These are phyloP conservation scores for Hordeum marinum DNA, from an alignment of 176 grass and related monocot species.

Conservation along the genomic window DNA sequence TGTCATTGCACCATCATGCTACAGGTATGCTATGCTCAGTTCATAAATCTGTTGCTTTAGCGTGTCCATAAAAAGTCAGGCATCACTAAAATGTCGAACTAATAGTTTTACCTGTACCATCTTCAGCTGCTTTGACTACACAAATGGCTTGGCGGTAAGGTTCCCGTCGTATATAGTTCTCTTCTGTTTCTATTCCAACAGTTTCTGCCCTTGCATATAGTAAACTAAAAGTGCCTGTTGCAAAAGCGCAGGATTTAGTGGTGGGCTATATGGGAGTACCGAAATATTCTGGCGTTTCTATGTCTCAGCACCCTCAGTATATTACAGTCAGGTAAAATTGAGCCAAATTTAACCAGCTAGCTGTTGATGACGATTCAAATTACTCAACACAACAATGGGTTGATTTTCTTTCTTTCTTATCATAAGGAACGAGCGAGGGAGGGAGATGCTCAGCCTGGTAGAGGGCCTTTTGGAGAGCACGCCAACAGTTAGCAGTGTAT, in stretches of 20 bases:
- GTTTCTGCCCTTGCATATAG: background rate
- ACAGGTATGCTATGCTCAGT: conserved; percentile 49
- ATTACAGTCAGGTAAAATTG: conserved; percentile 79
- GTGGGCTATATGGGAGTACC: conserved; percentile 98
- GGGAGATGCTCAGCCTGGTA: conserved; percentile 80
- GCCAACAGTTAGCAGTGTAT: conserved; percentile 75
- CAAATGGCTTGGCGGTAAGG: conserved; percentile 90
- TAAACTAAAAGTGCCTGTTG: background rate
- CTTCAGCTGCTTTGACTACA: conserved; percentile 98
- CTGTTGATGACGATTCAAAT: conserved; percentile 1
- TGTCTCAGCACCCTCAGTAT: conserved; percentile 93
- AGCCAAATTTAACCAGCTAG: background rate
- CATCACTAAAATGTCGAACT: background rate
- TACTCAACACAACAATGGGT: background rate
- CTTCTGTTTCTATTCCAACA: background rate
- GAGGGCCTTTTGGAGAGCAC: conserved; percentile 75
- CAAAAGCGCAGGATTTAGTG: conserved; percentile 78
- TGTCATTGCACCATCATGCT: conserved; percentile 98
- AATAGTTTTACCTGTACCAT: conserved; percentile 26
- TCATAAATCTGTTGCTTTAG: background rate
- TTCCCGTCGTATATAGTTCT: conserved; percentile 1
- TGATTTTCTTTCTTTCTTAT: background rate
- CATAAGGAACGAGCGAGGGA: conserved; percentile 70
- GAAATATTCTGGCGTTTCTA: conserved; percentile 80
- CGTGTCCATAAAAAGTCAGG: background rate